These are phyloP conservation scores for Mortierella sp. DNA, from an alignment of 371 early-diverging fungal species.

Conservation along the genomic window DNA sequence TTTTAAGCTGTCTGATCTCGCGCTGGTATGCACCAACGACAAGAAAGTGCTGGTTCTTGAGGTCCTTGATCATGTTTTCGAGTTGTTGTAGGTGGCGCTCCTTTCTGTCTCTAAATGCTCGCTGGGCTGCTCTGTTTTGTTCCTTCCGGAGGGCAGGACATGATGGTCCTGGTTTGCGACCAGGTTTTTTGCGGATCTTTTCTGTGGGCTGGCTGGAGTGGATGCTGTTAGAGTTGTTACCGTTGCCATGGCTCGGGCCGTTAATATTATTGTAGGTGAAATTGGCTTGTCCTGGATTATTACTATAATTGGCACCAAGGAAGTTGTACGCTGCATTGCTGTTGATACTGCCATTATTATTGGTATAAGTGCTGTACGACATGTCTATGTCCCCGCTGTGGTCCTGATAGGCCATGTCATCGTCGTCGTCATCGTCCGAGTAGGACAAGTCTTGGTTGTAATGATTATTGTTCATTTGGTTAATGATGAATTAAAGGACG, in stretches of 20 bases:
- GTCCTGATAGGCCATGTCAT: constrained; percentile 27
- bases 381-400: constrained; percentile 20
- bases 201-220: not conserved
- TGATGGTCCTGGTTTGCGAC: constrained; percentile 77
- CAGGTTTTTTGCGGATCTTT: constrained; percentile 75
- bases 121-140: constrained; percentile 83
- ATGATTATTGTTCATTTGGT: constrained; percentile 10
- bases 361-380: constrained; percentile 3
- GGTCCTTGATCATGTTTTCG: constrained; percentile 72
- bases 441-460: constrained; percentile 12
- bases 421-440: constrained; percentile 22
- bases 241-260: not conserved
- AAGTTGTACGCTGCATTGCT: not conserved
- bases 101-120: constrained; percentile 84
- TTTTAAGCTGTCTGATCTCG: constrained; percentile 63
- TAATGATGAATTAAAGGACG: not conserved
- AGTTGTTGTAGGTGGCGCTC: constrained; percentile 75
- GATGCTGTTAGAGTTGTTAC: constrained; percentile 1
- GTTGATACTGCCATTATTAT: not conserved
- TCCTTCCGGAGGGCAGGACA: constrained; percentile 79
- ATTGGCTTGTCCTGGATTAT: not conserved
- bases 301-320: not conserved
- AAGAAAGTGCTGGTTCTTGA: constrained; percentile 68
- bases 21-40: constrained; percentile 55
- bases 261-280: not conserved